Evolutionary conservation across 225 moss, liverwort and hornwort species (phyloP).

Genomic region (Neckera pumila): DNA sequence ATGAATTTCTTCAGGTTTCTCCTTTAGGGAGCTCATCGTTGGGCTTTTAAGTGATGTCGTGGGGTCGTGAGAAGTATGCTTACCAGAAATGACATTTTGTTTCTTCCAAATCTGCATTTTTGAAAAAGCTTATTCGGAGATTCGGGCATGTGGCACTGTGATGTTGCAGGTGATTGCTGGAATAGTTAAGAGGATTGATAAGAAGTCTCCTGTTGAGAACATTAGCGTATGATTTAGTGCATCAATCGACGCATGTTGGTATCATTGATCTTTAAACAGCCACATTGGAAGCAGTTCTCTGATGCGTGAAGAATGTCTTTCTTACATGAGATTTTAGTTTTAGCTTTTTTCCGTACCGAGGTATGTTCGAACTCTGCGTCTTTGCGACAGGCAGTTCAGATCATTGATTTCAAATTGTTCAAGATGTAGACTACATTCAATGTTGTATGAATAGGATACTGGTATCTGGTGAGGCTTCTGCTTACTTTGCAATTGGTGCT

Average conservation of each 20-base stretch:
- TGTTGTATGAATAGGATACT: slow-evolving; percentile 15
- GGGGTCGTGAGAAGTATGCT: not conserved
- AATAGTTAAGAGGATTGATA: slow-evolving; percentile 84
- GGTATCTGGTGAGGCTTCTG: slow-evolving; percentile 3
- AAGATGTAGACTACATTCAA: slow-evolving; percentile 20
- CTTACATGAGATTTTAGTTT: not conserved
- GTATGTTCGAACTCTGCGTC: not conserved
- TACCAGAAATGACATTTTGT: not conserved
- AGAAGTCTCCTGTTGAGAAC: slow-evolving; percentile 65
- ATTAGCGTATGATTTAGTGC: slow-evolving; percentile 52
- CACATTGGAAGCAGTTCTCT: not conserved
- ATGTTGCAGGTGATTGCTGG: slow-evolving; percentile 80
- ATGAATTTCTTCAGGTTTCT: not conserved
- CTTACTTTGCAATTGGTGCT: not conserved
- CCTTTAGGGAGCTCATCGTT: not conserved
- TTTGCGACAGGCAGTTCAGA: slow-evolving; percentile 1
- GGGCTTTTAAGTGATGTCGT: not conserved
- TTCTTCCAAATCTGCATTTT: not conserved
- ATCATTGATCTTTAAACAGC: not conserved
- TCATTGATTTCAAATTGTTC: slow-evolving; percentile 37
- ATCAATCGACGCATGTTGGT: not conserved
- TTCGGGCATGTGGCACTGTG: not conserved
- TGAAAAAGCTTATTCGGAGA: not conserved
- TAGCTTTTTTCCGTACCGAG: not conserved
- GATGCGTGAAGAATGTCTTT: not conserved